These are phyloP conservation scores for Zygnema circumcarinatum DNA, from an alignment of 139 green algal genomes.

Conservation along the genomic window DNA sequence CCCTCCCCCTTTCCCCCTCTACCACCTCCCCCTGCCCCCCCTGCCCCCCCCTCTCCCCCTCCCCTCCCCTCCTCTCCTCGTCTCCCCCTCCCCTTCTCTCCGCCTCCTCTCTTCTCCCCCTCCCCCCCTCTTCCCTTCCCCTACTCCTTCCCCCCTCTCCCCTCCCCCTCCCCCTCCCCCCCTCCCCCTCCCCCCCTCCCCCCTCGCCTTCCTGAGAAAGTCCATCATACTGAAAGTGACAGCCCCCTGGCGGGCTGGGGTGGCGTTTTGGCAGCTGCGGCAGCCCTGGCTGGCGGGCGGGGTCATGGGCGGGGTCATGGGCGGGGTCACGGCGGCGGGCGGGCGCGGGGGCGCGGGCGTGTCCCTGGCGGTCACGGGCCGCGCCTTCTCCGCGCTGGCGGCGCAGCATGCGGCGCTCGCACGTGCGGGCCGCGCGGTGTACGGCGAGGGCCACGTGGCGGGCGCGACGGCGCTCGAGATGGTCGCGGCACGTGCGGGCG, in stretches of 20 bases:
- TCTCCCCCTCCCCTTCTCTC: background rate
- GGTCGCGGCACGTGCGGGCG: conserved; percentile 16
- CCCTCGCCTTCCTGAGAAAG: background rate
- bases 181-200: conserved; percentile 1
- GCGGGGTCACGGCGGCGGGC: too few species aligned
- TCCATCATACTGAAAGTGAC: too few species aligned
- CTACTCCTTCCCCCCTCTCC: conserved; percentile 4
- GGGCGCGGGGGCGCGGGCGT: too few species aligned
- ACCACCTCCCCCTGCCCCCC: background rate
- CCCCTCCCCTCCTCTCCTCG: conserved; percentile 2
- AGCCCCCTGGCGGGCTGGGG: too few species aligned
- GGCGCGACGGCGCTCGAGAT: conserved; percentile 4
- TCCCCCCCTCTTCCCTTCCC: conserved; percentile 23
- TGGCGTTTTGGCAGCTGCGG: too few species aligned
- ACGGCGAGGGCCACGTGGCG: background rate
- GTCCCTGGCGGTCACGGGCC: conserved; percentile 28
- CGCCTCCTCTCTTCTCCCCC: background rate
- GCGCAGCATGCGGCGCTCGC: conserved; percentile 1
- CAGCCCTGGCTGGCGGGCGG: too few species aligned
- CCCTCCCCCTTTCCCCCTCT: conserved; percentile 25
- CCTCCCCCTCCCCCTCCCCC: conserved; percentile 12
- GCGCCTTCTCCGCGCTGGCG: conserved; percentile 25
- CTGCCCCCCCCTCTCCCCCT: background rate
- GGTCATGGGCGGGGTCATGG: too few species aligned
- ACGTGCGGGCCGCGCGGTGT: background rate